Evolutionary conservation across 495 filamentous ascomycete species (phyloP).

Genomic region (Bacidia rubella): DNA sequence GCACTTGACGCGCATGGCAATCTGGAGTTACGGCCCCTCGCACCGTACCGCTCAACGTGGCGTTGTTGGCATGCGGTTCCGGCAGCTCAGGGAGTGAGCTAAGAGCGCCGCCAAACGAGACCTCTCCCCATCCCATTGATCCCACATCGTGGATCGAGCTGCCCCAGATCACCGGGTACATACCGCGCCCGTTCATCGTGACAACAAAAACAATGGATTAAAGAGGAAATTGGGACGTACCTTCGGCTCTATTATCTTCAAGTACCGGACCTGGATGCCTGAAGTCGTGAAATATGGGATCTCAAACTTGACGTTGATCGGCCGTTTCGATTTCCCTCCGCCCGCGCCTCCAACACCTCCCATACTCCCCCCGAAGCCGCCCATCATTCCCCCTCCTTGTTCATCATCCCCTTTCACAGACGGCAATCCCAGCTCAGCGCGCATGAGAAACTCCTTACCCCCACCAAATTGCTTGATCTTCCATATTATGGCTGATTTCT

Average conservation of each 20-base stretch:
- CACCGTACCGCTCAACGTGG: conserved; percentile 8
- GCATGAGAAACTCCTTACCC: conserved; percentile 97
- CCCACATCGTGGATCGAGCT: too few relatives aligned
- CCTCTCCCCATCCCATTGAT: too few relatives aligned
- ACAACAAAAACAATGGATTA: too few relatives aligned
- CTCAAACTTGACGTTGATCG: conserved; percentile 98
- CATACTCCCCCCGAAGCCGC: conserved; percentile 93
- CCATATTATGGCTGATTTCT: conserved; percentile 96
- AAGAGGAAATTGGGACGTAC: conserved; percentile 35
- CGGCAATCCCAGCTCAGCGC: conserved; percentile 89
- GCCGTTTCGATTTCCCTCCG: conserved; percentile 75
- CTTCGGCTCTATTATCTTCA: conserved; percentile 99
- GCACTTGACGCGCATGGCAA: neutral
- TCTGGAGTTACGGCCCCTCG: conserved; percentile 5
- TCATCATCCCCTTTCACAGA: conserved; percentile 96
- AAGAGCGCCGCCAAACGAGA: neutral
- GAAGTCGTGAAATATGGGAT: conserved; percentile 99
- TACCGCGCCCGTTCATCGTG: neutral
- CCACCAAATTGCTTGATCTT: conserved; percentile 99
- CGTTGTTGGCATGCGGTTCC: neutral
- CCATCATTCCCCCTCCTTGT: conserved; percentile 89
- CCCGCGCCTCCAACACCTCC: conserved; percentile 46
- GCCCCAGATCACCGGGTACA: too few relatives aligned
- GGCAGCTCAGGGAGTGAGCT: neutral
- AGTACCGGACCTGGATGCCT: conserved; percentile 93